Evolutionary conservation across 768 basidiomycete species (phyloP).

Genomic region (Porphyrellus cyaneotinctus): DNA sequence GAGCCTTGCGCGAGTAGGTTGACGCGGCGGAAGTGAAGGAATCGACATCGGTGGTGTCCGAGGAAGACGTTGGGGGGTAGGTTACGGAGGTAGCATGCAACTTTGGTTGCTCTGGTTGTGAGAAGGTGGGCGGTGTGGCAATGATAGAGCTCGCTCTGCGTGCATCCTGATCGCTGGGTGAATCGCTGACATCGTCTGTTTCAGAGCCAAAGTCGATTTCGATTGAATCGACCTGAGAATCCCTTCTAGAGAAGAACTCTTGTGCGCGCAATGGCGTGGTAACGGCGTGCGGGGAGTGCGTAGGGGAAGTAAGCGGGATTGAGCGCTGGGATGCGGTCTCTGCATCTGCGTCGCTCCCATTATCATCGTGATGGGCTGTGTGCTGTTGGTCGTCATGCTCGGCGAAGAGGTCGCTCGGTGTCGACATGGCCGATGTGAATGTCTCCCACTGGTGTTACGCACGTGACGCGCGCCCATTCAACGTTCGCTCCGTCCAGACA

Average conservation of each 20-base stretch:
- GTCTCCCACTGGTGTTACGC: too few species aligned
- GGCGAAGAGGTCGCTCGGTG: background rate
- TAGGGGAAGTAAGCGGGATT: slow-evolving; percentile 67
- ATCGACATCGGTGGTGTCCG: slow-evolving; percentile 43
- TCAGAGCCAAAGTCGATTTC: slow-evolving; percentile 55
- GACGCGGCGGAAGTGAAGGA: slow-evolving; percentile 66
- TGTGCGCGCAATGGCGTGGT: slow-evolving; percentile 20
- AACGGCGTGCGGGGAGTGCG: slow-evolving; percentile 45
- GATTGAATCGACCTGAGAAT: slow-evolving; percentile 44
- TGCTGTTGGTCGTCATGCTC: slow-evolving; percentile 6
- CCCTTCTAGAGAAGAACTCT: slow-evolving; percentile 36
- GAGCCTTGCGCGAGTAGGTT: slow-evolving; percentile 54
- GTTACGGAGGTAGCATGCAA: slow-evolving; percentile 37
- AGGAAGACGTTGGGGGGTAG: slow-evolving; percentile 56
- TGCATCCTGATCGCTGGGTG: slow-evolving; percentile 32
- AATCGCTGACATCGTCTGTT: slow-evolving; percentile 50
- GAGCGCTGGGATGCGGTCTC: slow-evolving; percentile 80
- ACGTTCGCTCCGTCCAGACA: background rate
- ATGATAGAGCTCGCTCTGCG: slow-evolving; percentile 48
- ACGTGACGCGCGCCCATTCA: slow-evolving; percentile 14
- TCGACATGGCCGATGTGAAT: slow-evolving; percentile 9
- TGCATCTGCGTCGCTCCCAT: slow-evolving; percentile 53
- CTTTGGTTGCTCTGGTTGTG: slow-evolving; percentile 36
- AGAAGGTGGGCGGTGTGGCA: slow-evolving; percentile 41
- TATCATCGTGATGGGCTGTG: slow-evolving; percentile 18